These are phyloP conservation scores for Paramecium biaurelia DNA, from an alignment of 73 alveolate genomes.

Conservation along the genomic window DNA sequence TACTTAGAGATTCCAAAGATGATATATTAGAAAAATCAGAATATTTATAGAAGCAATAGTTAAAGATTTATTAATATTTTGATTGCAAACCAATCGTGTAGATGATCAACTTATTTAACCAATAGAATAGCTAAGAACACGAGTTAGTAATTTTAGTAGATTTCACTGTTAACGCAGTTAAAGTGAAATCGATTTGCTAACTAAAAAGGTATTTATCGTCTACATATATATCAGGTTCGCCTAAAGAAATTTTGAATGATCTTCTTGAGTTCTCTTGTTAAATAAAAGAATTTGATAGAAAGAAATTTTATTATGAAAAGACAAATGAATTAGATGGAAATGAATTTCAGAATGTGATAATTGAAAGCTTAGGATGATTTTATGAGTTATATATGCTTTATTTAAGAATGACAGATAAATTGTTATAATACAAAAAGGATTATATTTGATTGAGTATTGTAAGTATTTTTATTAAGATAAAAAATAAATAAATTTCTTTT, in stretches of 20 bases:
- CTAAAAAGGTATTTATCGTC: background rate
- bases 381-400: background rate
- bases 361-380: background rate
- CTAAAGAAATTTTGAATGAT: background rate
- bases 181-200: background rate
- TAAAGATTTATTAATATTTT: constrained; percentile 17
- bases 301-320: background rate
- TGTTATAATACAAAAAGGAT: constrained; percentile 12
- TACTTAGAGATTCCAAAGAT: background rate
- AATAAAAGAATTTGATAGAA: background rate
- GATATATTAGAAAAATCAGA: background rate
- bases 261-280: background rate
- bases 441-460: background rate
- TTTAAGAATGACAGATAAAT: constrained; percentile 27
- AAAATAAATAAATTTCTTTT: background rate
- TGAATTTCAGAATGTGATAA: background rate
- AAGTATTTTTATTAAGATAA: background rate
- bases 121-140: background rate
- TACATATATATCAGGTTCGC: background rate
- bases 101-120: background rate
- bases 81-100: constrained; percentile 20
- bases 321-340: background rate
- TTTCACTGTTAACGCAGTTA: background rate
- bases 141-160: background rate
- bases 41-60: background rate